These are phyloP conservation scores for Monosporozyma yasuniensis DNA, from an alignment of 805 yeast genomes.

Conservation along the genomic window DNA sequence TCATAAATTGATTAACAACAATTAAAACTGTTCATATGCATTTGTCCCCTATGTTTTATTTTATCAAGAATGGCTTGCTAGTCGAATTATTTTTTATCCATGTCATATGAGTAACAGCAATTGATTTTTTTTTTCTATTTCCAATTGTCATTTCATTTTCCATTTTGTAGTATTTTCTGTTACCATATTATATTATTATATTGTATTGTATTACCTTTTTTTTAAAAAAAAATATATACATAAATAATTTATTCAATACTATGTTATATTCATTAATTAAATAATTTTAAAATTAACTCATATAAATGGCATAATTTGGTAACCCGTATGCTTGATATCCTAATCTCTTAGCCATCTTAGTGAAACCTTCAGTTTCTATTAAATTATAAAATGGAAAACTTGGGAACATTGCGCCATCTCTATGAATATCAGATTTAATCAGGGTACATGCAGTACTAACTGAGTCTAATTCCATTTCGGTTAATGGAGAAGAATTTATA, in stretches of 20 bases:
- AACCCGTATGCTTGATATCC: slow-evolving; percentile 83
- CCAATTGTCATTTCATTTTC: not conserved
- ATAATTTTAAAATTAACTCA: slow-evolving; percentile 15
- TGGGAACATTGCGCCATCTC: slow-evolving; percentile 98
- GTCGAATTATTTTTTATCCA: not conserved
- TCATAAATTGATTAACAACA: slow-evolving; percentile 8
- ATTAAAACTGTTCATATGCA: not conserved
- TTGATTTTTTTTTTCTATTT: not conserved
- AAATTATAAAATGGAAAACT: slow-evolving; percentile 90
- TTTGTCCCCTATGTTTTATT: not conserved
- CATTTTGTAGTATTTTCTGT: not conserved
- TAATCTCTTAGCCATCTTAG: slow-evolving; percentile 83
- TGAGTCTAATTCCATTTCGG: slow-evolving; percentile 80
- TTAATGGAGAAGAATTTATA: slow-evolving; percentile 45
- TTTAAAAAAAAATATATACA: no score
- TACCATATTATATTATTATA: not conserved
- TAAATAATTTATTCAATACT: no score
- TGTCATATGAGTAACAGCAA: not conserved
- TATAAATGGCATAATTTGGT: slow-evolving; percentile 80
- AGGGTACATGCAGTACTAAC: slow-evolving; percentile 92
- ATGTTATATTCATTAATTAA: not conserved
- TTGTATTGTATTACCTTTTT: not conserved
- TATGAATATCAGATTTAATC: slow-evolving; percentile 89
- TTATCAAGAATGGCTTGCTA: not conserved
- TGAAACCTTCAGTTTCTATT: slow-evolving; percentile 93